A percentile compares a stretch with the other conserved stretches of the same genome.
phyloP scores from a whole-genome alignment of 495 filamentous ascomycete genomes.

The Penicillium turbatum region DNA sequence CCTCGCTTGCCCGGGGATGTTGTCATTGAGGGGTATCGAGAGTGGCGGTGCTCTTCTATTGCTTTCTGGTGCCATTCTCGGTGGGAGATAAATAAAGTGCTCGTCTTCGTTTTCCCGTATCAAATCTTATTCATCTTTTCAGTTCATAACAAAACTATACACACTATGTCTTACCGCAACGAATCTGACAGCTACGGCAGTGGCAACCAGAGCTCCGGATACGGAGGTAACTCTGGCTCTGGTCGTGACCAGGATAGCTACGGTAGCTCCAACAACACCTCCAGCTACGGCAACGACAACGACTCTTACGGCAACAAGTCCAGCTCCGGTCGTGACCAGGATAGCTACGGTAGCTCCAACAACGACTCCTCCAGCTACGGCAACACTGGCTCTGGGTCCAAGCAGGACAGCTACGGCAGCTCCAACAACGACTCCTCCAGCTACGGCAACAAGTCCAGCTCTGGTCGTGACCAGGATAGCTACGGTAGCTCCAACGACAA shows the following conservation, averaged over 20 bases:
- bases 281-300: background rate
- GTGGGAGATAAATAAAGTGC: conserved; percentile 1
- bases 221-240: background rate
- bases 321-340: background rate
- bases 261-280: background rate
- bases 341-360: background rate
- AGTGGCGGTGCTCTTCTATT: background rate
- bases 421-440: background rate
- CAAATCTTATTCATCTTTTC: background rate
- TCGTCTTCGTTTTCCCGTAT: background rate
- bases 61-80: background rate
- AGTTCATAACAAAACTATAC: background rate
- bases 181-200: conserved; percentile 8
- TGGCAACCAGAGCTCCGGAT: conserved; percentile 3
- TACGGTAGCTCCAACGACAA: background rate
- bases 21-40: conserved; percentile 2
- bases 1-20: background rate
- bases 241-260: conserved; percentile 1
- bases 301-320: background rate
- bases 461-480: background rate
- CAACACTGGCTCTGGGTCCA: background rate
- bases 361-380: background rate
- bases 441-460: background rate
- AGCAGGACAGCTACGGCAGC: background rate
- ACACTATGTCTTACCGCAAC: conserved; percentile 7